These are phyloP conservation scores for Hymenotorrendiella dingleyae DNA, from an alignment of 2,329 filamentous ascomycete species.

Conservation along the genomic window DNA sequence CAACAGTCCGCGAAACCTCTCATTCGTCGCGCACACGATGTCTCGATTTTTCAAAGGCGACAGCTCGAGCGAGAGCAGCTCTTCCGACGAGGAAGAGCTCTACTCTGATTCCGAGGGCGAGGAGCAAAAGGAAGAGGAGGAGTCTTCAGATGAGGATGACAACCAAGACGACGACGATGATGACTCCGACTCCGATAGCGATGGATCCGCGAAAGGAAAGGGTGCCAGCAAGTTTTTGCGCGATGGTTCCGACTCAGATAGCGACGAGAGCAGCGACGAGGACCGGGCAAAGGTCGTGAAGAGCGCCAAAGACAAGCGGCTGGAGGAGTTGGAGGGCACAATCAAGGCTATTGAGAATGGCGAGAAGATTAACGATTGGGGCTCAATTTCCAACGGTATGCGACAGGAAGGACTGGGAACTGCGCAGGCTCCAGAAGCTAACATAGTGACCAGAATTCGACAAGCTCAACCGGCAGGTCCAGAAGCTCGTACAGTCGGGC, in stretches of 20 bases:
- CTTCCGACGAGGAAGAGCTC: constrained; percentile 88
- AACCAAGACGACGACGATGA: constrained; percentile 41
- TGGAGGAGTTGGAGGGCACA: constrained; percentile 86
- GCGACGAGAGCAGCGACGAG: constrained; percentile 77
- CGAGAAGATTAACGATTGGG: constrained; percentile 97
- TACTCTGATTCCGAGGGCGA: constrained; percentile 65
- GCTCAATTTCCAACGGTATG: constrained; percentile 81
- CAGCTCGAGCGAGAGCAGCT: constrained; percentile 93
- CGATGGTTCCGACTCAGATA: constrained; percentile 63
- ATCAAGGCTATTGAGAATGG: constrained; percentile 93
- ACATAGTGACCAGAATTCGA: constrained; percentile 67
- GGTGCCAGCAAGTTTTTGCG: constrained; percentile 83
- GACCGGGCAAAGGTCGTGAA: constrained; percentile 83
- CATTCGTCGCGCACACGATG: constrained; percentile 61
- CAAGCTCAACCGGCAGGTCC: constrained; percentile 82
- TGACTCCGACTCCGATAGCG: constrained; percentile 56
- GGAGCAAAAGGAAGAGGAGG: constrained; percentile 48
- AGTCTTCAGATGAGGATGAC: constrained; percentile 39
- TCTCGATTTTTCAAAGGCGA: constrained; percentile 97
- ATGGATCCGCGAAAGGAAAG: constrained; percentile 56
- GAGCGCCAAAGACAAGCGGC: constrained; percentile 96
- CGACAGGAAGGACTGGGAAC: constrained; percentile 18
- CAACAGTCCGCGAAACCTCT: too few relatives aligned
- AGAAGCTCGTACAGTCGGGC: constrained; percentile 70
- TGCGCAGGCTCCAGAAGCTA: constrained; percentile 9